Percentiles rank a stretch among this genome's conserved stretches.
These are phyloP conservation scores for Pseudogymnoascus sp. DNA, from an alignment of 2,329 filamentous ascomycete genomes.

Conservation along the genomic window DNA sequence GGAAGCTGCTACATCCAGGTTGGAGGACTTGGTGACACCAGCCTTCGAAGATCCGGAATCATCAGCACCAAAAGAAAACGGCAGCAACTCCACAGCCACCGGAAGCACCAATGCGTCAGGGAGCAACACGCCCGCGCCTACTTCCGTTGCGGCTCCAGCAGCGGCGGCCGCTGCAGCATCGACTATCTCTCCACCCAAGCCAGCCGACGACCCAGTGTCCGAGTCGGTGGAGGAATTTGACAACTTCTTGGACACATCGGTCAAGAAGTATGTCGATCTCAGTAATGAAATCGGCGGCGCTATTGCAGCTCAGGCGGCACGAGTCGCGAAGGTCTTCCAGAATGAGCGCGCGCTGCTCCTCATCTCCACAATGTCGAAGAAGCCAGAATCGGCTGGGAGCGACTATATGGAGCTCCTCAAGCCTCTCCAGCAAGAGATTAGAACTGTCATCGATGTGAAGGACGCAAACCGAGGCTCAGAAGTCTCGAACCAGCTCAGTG, in stretches of 20 bases:
- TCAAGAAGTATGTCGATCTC: constrained; percentile 69
- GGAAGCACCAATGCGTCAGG: constrained; percentile 24
- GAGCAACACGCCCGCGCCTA: constrained; percentile 16
- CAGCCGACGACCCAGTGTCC: constrained; percentile 52
- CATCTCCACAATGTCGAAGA: constrained; percentile 83
- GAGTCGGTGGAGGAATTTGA: constrained; percentile 85
- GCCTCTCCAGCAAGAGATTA: constrained; percentile 76
- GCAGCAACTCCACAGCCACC: constrained; percentile 32
- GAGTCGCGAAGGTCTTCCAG: constrained; percentile 59
- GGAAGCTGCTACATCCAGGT: constrained; percentile 89
- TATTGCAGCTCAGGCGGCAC: constrained; percentile 64
- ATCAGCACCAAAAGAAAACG: constrained; percentile 41
- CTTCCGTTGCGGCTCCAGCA: constrained; percentile 30
- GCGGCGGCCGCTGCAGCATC: constrained; percentile 38
- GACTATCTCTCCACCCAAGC: constrained; percentile 30
- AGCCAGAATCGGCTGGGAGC: constrained; percentile 60
- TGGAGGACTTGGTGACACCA: constrained; percentile 90
- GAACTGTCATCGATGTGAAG: constrained; percentile 70
- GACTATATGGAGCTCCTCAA: constrained; percentile 73
- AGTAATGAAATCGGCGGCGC: constrained; percentile 71
- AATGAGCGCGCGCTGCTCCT: constrained; percentile 83
- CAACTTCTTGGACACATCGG: constrained; percentile 61
- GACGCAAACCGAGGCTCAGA: constrained; percentile 71
- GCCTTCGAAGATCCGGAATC: constrained; percentile 51
- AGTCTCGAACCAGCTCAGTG: constrained; percentile 72